A percentile compares a stretch with the other conserved stretches of the same genome.
phyloP scores from a whole-genome alignment of 768 basidiomycete genomes.

The Macrocybe gigantea region DNA sequence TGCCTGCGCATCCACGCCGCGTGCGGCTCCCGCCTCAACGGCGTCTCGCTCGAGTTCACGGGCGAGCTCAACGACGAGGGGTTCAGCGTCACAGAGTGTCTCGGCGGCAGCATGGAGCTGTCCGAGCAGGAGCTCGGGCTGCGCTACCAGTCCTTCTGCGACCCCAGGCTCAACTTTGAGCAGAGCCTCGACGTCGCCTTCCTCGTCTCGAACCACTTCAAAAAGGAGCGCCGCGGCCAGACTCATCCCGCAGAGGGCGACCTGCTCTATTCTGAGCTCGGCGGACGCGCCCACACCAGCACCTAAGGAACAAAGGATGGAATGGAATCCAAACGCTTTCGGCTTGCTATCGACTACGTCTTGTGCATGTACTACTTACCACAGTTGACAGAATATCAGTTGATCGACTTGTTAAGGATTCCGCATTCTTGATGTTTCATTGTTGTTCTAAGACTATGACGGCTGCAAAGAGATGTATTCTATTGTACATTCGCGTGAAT shows the following conservation, averaged over 20 bases:
- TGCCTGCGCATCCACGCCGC: slow-evolving; percentile 77
- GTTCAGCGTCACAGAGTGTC: slow-evolving; percentile 92
- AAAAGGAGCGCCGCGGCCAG: slow-evolving; percentile 50
- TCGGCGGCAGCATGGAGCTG: slow-evolving; percentile 95
- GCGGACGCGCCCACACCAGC: slow-evolving; percentile 10
- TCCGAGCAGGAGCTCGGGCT: slow-evolving; percentile 85
- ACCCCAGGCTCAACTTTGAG: slow-evolving; percentile 91
- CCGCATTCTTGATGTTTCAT: too few relatives aligned
- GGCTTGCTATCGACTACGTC: too few relatives aligned
- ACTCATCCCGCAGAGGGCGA: slow-evolving; percentile 17
- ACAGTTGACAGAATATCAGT: too few relatives aligned
- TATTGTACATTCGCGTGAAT: too few relatives aligned
- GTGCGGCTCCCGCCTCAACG: slow-evolving; percentile 70
- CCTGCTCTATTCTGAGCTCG: slow-evolving; percentile 30
- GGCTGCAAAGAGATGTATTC: too few relatives aligned
- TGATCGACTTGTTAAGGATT: too few relatives aligned
- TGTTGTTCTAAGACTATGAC: too few relatives aligned
- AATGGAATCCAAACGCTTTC: too few relatives aligned
- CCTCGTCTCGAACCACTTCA: slow-evolving; percentile 76
- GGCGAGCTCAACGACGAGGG: slow-evolving; percentile 89
- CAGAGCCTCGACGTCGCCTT: slow-evolving; percentile 92
- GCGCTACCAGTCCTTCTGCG: slow-evolving; percentile 93
- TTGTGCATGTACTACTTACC: too few relatives aligned
- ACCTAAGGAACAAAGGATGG: too few relatives aligned
- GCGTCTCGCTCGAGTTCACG: slow-evolving; percentile 88